Evolutionary conservation across 306 rosid species (phyloP).

Genomic region (Rosa multiflora): DNA sequence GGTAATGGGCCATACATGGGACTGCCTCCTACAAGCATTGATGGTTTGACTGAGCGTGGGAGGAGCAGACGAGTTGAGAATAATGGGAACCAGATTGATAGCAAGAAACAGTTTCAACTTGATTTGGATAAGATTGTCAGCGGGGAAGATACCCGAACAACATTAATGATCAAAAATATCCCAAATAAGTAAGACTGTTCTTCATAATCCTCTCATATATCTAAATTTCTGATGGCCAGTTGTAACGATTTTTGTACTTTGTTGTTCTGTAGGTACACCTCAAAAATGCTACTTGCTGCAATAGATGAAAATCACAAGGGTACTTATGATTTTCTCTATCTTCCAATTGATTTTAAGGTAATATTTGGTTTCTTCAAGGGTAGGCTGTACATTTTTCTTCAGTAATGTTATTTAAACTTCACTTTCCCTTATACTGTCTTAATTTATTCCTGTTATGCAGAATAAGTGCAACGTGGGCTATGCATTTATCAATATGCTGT

Average conservation of each 20-base stretch:
- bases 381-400: slow-evolving; percentile 4
- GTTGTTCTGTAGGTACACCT: slow-evolving; percentile 65
- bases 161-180: slow-evolving; percentile 91
- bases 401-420: not conserved
- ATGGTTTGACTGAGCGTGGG: slow-evolving; percentile 62
- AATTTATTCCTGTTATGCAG: slow-evolving; percentile 44
- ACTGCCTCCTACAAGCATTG: slow-evolving; percentile 43
- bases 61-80: slow-evolving; percentile 64
- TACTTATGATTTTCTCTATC: slow-evolving; percentile 81
- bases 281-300: slow-evolving; percentile 87
- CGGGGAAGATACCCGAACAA: slow-evolving; percentile 82
- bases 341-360: slow-evolving; percentile 94
- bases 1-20: slow-evolving; percentile 67
- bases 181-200: slow-evolving; percentile 76
- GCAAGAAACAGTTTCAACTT: slow-evolving; percentile 84
- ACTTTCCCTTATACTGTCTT: slow-evolving; percentile 9
- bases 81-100: slow-evolving; percentile 58
- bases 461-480: slow-evolving; percentile 97
- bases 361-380: not conserved
- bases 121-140: slow-evolving; percentile 73
- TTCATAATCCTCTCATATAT: not conserved
- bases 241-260: slow-evolving; percentile 18
- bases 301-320: slow-evolving; percentile 87
- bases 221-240: not conserved
- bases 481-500: slow-evolving; percentile 94